Percentiles rank a stretch among this genome's conserved stretches.
These are phyloP conservation scores for Chaetomiaceae sp. DNA, from an alignment of 2,329 filamentous ascomycete genomes.

Conservation along the genomic window DNA sequence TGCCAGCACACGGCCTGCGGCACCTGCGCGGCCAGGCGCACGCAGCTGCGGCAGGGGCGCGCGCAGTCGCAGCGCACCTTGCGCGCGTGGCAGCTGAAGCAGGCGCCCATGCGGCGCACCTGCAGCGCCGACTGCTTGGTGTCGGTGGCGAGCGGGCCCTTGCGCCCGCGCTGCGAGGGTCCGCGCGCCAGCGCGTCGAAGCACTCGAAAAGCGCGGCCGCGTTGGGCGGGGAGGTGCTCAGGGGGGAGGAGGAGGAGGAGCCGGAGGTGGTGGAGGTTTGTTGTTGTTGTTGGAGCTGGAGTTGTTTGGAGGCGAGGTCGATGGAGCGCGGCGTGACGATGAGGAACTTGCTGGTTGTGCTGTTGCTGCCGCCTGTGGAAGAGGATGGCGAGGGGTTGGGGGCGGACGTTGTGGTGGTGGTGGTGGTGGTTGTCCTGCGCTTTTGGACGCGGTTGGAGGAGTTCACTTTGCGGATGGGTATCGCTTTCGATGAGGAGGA, in stretches of 20 bases:
- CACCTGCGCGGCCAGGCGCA: conserved; percentile 43
- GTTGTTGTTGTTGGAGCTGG: too few relatives aligned
- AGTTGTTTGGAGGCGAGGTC: conserved; percentile 38
- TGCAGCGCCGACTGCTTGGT: conserved; percentile 49
- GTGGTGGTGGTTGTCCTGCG: conserved; percentile 23
- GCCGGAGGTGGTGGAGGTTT: not conserved
- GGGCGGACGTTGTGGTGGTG: conserved; percentile 24
- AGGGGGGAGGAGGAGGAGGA: conserved; percentile 29
- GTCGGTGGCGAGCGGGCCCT: conserved; percentile 49
- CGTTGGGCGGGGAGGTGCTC: conserved; percentile 44
- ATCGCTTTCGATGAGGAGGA: conserved; percentile 11
- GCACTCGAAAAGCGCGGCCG: conserved; percentile 46
- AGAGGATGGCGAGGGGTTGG: conserved; percentile 33
- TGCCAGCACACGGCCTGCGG: conserved; percentile 55
- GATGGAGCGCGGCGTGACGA: conserved; percentile 50
- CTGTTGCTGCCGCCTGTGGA: conserved; percentile 34
- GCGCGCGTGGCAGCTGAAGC: conserved; percentile 54
- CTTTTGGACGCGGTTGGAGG: conserved; percentile 11
- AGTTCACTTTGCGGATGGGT: conserved; percentile 23
- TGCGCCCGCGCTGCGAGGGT: conserved; percentile 48
- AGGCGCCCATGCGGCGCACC: conserved; percentile 49
- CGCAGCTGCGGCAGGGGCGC: conserved; percentile 51
- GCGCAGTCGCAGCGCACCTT: conserved; percentile 54
- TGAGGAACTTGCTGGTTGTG: conserved; percentile 41
- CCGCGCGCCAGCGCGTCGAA: conserved; percentile 43